Evolutionary conservation across 352 stramenopile genomes (phyloP).

Genomic region (Thalassiosira mediterranea): DNA sequence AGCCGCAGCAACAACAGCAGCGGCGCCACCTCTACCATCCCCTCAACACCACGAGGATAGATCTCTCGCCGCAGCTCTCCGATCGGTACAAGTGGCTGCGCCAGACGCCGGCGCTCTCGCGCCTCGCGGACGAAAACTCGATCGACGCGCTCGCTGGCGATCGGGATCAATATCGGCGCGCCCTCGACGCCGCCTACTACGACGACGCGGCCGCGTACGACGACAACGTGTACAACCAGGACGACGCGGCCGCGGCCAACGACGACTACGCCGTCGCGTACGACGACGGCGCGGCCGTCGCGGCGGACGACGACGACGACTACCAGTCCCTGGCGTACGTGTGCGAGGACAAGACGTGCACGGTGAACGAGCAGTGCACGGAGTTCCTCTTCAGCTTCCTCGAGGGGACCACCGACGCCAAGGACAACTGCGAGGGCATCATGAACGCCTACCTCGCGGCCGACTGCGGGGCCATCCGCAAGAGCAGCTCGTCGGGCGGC

Average conservation of each 20-base stretch:
- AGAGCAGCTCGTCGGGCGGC: slow-evolving; percentile 9
- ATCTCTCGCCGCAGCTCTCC: slow-evolving; percentile 1
- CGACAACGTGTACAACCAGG: background rate
- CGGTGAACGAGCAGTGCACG: slow-evolving; percentile 68
- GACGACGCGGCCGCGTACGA: slow-evolving; percentile 10
- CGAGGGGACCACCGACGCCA: slow-evolving; percentile 80
- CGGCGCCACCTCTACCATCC: background rate
- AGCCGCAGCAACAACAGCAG: background rate
- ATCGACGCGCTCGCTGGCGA: slow-evolving; percentile 6
- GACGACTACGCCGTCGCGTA: slow-evolving; percentile 3
- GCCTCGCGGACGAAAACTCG: slow-evolving; percentile 6
- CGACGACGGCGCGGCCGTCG: background rate
- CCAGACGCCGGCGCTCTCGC: slow-evolving; percentile 11
- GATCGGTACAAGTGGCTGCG: slow-evolving; percentile 10
- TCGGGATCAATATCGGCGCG: background rate
- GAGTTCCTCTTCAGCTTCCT: slow-evolving; percentile 75
- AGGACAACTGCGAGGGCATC: slow-evolving; percentile 82
- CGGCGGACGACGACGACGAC: slow-evolving; percentile 28
- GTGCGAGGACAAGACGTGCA: slow-evolving; percentile 25
- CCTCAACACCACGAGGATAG: slow-evolving; percentile 2
- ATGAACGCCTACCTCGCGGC: slow-evolving; percentile 61
- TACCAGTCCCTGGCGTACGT: slow-evolving; percentile 28
- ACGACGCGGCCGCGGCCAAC: slow-evolving; percentile 8
- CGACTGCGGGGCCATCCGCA: background rate
- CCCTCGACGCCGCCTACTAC: background rate